Evolutionary conservation across 2,329 filamentous ascomycete genomes (phyloP).

Genomic region (Scytalidium lignicola): DNA sequence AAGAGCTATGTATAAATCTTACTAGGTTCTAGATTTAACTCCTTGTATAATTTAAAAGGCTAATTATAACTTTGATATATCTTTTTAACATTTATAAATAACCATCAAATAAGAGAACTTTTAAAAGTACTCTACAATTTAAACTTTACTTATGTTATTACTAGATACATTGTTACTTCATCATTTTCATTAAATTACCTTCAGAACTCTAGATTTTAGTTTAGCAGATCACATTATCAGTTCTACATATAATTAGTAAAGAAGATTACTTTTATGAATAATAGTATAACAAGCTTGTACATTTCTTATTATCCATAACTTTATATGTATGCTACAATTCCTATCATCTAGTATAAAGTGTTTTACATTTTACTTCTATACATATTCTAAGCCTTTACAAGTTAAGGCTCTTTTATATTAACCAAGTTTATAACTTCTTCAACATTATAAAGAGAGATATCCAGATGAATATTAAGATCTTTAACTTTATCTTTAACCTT

Average conservation of each 20-base stretch:
- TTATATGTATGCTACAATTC: conserved; percentile 8
- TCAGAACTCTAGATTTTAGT: conserved; percentile 11
- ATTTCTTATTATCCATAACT: conserved; percentile 7
- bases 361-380: conserved; percentile 5
- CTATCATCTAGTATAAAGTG: conserved; percentile 5
- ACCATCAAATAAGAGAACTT: no score
- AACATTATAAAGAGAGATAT: conserved; percentile 3
- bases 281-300: conserved; percentile 6
- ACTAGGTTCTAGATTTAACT: no score
- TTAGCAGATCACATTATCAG: conserved; percentile 9
- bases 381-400: conserved; percentile 5
- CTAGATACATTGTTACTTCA: conserved; percentile 5
- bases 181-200: conserved; percentile 10
- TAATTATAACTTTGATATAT: no score
- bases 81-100: no score
- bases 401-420: conserved; percentile 4
- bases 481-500: no score
- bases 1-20: no score
- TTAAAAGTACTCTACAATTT: no score
- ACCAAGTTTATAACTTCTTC: conserved; percentile 3
- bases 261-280: conserved; percentile 7
- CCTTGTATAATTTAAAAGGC: no score
- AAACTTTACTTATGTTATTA: conserved; percentile 1
- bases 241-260: conserved; percentile 6
- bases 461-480: conserved; percentile 1